Evolutionary conservation across 2,329 filamentous ascomycete genomes (phyloP).

Genomic region (Colletotrichum acutatum): DNA sequence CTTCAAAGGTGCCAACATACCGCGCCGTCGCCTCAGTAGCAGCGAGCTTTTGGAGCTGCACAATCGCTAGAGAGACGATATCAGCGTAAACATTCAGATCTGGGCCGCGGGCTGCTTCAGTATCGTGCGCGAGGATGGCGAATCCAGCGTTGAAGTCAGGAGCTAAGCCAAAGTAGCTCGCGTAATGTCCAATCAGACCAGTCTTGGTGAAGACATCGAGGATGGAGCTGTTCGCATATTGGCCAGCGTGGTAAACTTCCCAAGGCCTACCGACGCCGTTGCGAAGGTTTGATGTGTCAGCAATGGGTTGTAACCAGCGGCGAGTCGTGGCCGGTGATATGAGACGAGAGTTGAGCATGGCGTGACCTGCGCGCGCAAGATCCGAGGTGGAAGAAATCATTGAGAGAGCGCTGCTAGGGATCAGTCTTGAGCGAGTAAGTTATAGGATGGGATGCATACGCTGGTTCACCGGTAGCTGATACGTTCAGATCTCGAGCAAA

Average conservation of each 20-base stretch:
- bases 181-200: slow-evolving; percentile 43
- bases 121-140: slow-evolving; percentile 47
- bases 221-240: slow-evolving; percentile 37
- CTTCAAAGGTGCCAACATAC: slow-evolving; percentile 35
- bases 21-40: slow-evolving; percentile 32
- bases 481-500: slow-evolving; percentile 33
- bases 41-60: slow-evolving; percentile 34
- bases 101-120: slow-evolving; percentile 35
- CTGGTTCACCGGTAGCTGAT: slow-evolving; percentile 36
- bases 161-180: slow-evolving; percentile 41
- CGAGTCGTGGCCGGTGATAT: slow-evolving; percentile 39
- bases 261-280: slow-evolving; percentile 47
- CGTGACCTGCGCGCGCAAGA: slow-evolving; percentile 38
- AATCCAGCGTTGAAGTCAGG: slow-evolving; percentile 44
- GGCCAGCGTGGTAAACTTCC: slow-evolving; percentile 45
- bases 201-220: slow-evolving; percentile 43
- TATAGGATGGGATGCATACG: slow-evolving; percentile 13
- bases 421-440: neutral
- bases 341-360: slow-evolving; percentile 40
- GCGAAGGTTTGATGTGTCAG: slow-evolving; percentile 47
- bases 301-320: slow-evolving; percentile 44
- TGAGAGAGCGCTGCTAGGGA: slow-evolving; percentile 31
- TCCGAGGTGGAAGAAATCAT: slow-evolving; percentile 37
- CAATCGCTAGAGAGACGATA: slow-evolving; percentile 41
- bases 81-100: slow-evolving; percentile 49